Base-by-base conservation (phyloP, 768 basidiomycete genomes). In the Suillus spraguei region DNA sequence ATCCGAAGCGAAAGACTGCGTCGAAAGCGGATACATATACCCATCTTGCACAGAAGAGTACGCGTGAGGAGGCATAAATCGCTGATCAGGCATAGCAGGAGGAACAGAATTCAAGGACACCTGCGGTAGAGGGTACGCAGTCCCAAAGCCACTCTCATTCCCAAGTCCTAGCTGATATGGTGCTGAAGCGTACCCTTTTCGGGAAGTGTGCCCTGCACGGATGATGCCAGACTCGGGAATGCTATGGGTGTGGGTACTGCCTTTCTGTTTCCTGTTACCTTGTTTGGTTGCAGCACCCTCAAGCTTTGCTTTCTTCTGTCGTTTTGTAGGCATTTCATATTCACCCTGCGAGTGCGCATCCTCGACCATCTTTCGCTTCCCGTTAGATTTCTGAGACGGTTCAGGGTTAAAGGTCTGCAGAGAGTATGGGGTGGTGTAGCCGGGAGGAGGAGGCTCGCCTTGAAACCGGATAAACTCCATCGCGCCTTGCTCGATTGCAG, bases 391-490 rank as follows among this genome's bases (percentile, higher is more conserved):
- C 39, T 64, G 65, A 60, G 66, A 66, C 59, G 61, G 55, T 56
- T 72, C 76, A 8, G 72, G 72, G 42, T 70, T 61, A 39, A 76
- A 49, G 16, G 49, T 32, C 8, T 49, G 24, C n/a, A 79, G 32
- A 32, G 61, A 78, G 66, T 80, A 79, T 1, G 78, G 75, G 42
- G 72, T 77, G 28, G 68, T 66, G 63, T 86, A 83, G 16, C 76
- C 81, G 32, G 75, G 68, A 1, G 85, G 82, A 13, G 78, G 71
- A 0, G 73, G 70, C 44, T 70, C 66, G 32, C 86, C 86, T 32
- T 72, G 78, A 68, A 84, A 87, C n/a, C 84, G 82, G 28, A 90
- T 70, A 52, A 87, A 81, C 64, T 90, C 87, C 47, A 90, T 70
- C 20, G 79, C 77, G 11, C 90, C 88, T 65, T 81, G 72, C 65